Conservation (phyloP, 495 filamentous ascomycete species). For the Aspergillus sclerotioniger region DNA sequence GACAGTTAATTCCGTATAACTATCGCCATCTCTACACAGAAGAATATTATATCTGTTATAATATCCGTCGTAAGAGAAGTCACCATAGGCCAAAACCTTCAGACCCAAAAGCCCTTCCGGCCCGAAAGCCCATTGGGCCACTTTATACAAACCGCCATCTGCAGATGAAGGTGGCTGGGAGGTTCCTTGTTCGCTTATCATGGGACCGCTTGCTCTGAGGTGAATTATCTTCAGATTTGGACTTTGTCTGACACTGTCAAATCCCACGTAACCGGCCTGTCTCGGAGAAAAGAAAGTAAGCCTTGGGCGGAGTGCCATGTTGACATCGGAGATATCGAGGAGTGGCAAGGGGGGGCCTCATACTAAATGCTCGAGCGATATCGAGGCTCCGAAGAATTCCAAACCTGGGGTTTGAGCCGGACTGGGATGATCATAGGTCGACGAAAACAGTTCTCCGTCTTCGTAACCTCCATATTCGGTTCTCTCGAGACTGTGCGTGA, state of each 20-base stretch:
- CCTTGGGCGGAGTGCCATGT: not conserved
- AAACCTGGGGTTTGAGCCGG: not conserved
- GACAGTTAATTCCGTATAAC: not conserved
- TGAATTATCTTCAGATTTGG: not conserved
- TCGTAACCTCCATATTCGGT: not conserved
- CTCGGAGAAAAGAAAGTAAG: not conserved
- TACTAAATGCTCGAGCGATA: not conserved
- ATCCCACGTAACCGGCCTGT: not conserved
- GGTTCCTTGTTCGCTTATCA: not conserved
- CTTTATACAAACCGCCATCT: not conserved
- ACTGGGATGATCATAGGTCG: not conserved
- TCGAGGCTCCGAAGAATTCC: not conserved
- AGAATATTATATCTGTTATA: not conserved
- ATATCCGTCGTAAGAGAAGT: not conserved
- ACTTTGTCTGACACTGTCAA: not conserved
- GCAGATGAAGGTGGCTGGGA: not conserved
- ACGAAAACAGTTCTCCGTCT: not conserved
- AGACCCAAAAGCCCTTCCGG: not conserved
- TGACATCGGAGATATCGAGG: not conserved
- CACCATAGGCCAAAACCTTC: not conserved
- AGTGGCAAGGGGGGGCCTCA: not conserved
- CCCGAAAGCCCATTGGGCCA: conserved; percentile 1
- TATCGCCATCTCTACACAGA: not conserved
- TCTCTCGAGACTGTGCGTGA: not conserved
- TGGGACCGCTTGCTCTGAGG: not conserved